Evolutionary conservation across 2,329 filamentous ascomycete species (phyloP), one percentile per base, ranked within the genome.

Genomic region (Emmonsiellopsis sp.): DNA sequence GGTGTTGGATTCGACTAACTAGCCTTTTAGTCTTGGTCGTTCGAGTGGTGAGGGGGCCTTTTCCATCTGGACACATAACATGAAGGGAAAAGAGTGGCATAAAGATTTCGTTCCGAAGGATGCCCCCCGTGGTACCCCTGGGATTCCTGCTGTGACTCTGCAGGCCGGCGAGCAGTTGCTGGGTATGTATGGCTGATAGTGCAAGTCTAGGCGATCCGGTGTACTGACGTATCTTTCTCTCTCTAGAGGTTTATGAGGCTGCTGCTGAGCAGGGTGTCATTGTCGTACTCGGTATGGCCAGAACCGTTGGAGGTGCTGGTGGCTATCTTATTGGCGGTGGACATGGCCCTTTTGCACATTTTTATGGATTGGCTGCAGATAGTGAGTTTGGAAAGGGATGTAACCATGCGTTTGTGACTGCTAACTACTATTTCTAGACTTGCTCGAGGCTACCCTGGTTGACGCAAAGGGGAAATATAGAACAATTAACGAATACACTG

Each of bases 321-420:
- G 63, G 63, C 10, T 65, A 62, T 56, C 49, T 64, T 11, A 63
- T 61, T 13, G 62, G 61, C 6, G 63, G 62, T 14, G 63, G 63
- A 11, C 61, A 63, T 52, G 61, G 60, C n/a, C 52, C 61, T 6
- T 63, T 59, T 53, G 57, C 62, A 2, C 56, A 61, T 49, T 58
- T 58, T 31, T 63, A 63, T 53, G 63, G 63, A 7, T 45, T 65
- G 9, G 63, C 62, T 6, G 58, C 61, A 9, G 63, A 65, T 48
- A 65, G 61, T 63, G 52, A 55, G 59, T 57, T 5, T 7, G 13
- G 27, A 9, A 13, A 14, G 14, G 13, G 32, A 37, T 14, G 17
- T 49, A 13, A 17, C 14, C 31, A 44, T 7, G 27, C 13, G 13
- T 1, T 31, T 43, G 4, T 4, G 14, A 11, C 11, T 21, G 13